Base-by-base conservation (phyloP, 2,329 filamentous ascomycete species). In the Hymenoscyphus occultus region DNA sequence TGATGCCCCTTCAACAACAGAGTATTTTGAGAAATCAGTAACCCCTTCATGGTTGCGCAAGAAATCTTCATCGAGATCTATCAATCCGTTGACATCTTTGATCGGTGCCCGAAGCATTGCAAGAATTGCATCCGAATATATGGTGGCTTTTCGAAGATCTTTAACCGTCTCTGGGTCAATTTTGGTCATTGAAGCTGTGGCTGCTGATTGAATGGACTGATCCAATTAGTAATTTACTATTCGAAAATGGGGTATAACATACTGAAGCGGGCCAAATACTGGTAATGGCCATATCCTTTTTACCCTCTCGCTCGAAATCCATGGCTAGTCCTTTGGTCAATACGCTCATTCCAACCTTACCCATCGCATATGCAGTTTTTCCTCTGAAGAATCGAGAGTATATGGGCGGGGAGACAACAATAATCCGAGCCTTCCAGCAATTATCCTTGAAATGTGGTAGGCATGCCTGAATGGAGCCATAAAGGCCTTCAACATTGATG, bases 301-400 rank as follows among this genome's bases (percentile, higher is more conserved):
- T 82, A 0, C 84, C 87, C 39, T 73, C 70, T 16, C 92, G 80
- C 69, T 85, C 79, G 74, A 90, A 91, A 71, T 96, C 92, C 89
- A 95, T 92, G 0, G 90, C 91, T 14, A 96, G 79, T 0, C 92
- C 92, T 74, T 92, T 91, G 0, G 90, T 92, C 56, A 96, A 75
- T 3, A 94, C 90, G 71, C 86, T 90, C 92, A 96, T 96, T 56
- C 82, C 90, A 2, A 94, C 84, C 74, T 95, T 95, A 1, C 87
- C 87, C 77, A 87, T 82, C 2, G 92, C 91, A 78, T 96, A 96
- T 14, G 90, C 91, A 1, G 91, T 91, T 82, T 96, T 96, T 12
- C 92, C 92, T 28, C 90, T 80, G 76, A 95, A 93, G 77, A 96
- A 96, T 39, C 92, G 83, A 68, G 86, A 90, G 77, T 96, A 96